These are phyloP conservation scores for Pontederia crassipes DNA, from an alignment of 176 grass and related monocot genomes.

Conservation along the genomic window DNA sequence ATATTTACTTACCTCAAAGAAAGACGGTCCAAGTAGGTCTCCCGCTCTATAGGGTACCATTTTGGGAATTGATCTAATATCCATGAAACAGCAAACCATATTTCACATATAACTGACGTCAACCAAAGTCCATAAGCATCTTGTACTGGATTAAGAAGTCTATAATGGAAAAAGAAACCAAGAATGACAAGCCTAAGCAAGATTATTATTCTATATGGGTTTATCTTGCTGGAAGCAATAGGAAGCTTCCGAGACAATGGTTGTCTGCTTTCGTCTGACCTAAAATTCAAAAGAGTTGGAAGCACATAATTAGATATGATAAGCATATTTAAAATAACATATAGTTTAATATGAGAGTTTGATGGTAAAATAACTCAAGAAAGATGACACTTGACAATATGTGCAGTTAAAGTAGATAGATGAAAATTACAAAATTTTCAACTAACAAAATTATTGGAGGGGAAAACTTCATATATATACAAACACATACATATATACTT, in stretches of 20 bases:
- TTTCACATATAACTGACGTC: conserved; percentile 36
- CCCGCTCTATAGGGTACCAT: conserved; percentile 34
- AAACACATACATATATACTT: too few species aligned
- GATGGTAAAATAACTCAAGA: too few species aligned
- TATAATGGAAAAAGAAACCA: conserved; percentile 42
- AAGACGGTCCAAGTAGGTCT: conserved; percentile 21
- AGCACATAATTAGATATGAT: background rate
- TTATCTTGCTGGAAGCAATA: conserved; percentile 15
- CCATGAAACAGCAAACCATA: conserved; percentile 34
- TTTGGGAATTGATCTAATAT: conserved; percentile 29
- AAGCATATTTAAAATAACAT: background rate
- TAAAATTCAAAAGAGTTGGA: background rate
- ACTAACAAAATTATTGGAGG: too few species aligned
- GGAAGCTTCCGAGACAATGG: conserved; percentile 26
- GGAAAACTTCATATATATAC: too few species aligned
- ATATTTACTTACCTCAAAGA: conserved; percentile 5
- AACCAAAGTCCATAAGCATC: conserved; percentile 32
- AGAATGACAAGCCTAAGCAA: conserved; percentile 27
- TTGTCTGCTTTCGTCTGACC: conserved; percentile 35
- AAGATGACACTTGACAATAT: too few species aligned
- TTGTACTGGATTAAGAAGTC: conserved; percentile 18
- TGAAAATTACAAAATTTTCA: too few species aligned
- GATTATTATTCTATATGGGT: conserved; percentile 34
- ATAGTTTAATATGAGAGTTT: too few species aligned
- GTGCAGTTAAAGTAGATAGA: too few species aligned